A percentile compares a stretch with the other conserved stretches of the same genome.
These are phyloP conservation scores for Dipodascopsis uninucleata DNA, from an alignment of 805 yeast genomes.

Conservation along the genomic window DNA sequence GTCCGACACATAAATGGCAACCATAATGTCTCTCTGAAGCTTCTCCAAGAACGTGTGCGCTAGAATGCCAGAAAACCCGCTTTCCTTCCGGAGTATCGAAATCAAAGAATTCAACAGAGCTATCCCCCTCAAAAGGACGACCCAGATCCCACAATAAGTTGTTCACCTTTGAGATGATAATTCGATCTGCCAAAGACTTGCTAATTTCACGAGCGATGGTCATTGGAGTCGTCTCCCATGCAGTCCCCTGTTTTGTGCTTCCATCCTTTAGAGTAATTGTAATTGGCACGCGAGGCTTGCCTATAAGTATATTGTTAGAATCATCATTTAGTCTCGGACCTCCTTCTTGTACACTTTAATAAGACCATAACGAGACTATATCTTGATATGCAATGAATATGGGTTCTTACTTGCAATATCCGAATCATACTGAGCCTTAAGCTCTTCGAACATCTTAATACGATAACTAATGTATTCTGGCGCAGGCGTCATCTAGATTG, in stretches of 20 bases:
- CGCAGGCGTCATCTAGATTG: conserved; percentile 57
- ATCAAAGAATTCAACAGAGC: conserved; percentile 72
- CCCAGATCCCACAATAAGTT: conserved; percentile 93
- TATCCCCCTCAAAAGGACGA: conserved; percentile 81
- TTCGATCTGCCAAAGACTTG: conserved; percentile 82
- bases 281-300: conserved; percentile 52
- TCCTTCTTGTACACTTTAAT: too few relatives aligned
- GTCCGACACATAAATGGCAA: conserved; percentile 89
- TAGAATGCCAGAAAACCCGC: conserved; percentile 97
- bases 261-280: conserved; percentile 86
- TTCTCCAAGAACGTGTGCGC: conserved; percentile 97
- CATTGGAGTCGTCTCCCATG: conserved; percentile 89
- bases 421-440: conserved; percentile 74
- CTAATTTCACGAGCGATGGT: conserved; percentile 80
- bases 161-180: conserved; percentile 85
- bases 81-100: conserved; percentile 88
- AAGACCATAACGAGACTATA: neutral
- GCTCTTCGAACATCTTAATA: conserved; percentile 69
- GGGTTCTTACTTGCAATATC: conserved; percentile 55
- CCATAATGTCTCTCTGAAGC: conserved; percentile 96
- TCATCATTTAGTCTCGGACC: neutral
- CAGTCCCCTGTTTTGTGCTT: conserved; percentile 64
- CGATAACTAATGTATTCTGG: conserved; percentile 84
- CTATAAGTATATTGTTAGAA: conserved; percentile 1
- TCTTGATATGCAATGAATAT: neutral